Conservation (phyloP, 2,329 filamentous ascomycete species). For the Metarhizium guizhouense region DNA sequence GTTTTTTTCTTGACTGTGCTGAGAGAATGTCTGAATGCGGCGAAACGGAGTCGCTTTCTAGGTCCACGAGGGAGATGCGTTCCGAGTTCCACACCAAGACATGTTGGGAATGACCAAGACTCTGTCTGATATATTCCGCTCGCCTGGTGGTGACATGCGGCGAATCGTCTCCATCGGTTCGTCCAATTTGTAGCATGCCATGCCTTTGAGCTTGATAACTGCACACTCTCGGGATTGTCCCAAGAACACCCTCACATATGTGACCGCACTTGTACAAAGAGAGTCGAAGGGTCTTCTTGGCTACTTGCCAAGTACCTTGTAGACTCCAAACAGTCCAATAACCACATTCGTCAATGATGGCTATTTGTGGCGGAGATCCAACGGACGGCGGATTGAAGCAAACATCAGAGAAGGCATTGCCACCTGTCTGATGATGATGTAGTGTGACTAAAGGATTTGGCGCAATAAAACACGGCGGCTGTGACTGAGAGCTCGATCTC, state of each 20-base stretch:
- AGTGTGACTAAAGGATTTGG: constrained; percentile 47
- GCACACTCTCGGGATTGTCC: constrained; percentile 21
- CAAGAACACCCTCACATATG: constrained; percentile 29
- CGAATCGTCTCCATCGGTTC: constrained; percentile 12
- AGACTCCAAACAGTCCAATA: constrained; percentile 63
- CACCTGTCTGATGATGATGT: constrained; percentile 42
- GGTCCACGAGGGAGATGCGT: constrained; percentile 25
- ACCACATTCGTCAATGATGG: constrained; percentile 55
- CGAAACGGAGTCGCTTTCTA: constrained; percentile 22
- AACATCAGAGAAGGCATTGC: constrained; percentile 50
- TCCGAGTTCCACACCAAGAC: constrained; percentile 28
- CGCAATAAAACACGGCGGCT: constrained; percentile 41
- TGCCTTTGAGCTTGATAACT: constrained; percentile 27
- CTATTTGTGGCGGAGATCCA: constrained; percentile 50
- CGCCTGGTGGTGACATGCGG: constrained; percentile 11
- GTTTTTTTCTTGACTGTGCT: constrained; percentile 12
- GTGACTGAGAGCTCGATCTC: constrained; percentile 7
- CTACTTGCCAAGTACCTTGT: constrained; percentile 23
- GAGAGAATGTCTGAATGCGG: constrained; percentile 18
- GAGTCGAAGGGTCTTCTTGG: constrained; percentile 24
- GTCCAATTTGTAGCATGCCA: constrained; percentile 33
- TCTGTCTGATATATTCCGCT: constrained; percentile 1
- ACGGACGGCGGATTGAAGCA: constrained; percentile 48
- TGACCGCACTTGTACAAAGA: constrained; percentile 32
- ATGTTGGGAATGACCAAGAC: constrained; percentile 8